Percentiles rank a stretch among this genome's conserved stretches.
Evolutionary conservation across 768 basidiomycete species (phyloP).

Genomic region (Crepidotus variabilis): DNA sequence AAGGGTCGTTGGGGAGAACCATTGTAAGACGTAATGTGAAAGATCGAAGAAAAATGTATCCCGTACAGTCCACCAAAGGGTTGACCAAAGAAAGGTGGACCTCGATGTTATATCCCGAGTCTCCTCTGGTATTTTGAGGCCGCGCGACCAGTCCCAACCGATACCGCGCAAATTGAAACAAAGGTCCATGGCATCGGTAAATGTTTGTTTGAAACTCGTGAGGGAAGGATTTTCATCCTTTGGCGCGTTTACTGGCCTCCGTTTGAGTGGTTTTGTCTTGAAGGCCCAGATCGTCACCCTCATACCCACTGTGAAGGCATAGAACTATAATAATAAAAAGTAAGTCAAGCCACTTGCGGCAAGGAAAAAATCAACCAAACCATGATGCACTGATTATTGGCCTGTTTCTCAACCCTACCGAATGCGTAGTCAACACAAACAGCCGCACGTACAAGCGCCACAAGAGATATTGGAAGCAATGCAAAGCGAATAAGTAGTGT

Average conservation of each 20-base stretch:
- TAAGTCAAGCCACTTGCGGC: not conserved
- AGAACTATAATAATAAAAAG: conserved; percentile 24
- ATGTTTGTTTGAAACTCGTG: conserved; percentile 13
- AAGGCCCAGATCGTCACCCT: conserved; percentile 38
- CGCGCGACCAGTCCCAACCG: conserved; percentile 59
- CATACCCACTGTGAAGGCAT: conserved; percentile 30
- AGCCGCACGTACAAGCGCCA: conserved; percentile 36
- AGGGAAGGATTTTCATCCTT: conserved; percentile 1
- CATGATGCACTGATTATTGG: conserved; percentile 41
- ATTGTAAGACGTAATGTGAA: conserved; percentile 44
- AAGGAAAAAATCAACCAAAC: conserved; percentile 26
- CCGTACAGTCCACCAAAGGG: conserved; percentile 26
- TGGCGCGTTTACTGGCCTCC: conserved; percentile 14
- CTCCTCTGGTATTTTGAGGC: conserved; percentile 37
- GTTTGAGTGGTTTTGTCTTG: conserved; percentile 27
- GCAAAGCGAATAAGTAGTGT: conserved; percentile 41
- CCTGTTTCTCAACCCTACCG: conserved; percentile 9
- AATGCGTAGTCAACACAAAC: conserved; percentile 41
- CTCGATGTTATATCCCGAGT: conserved; percentile 35
- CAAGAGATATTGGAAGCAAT: conserved; percentile 46
- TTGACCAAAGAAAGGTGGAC: conserved; percentile 31
- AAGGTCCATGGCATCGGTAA: conserved; percentile 47
- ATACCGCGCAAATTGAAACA: conserved; percentile 48
- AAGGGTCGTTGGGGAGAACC: conserved; percentile 39
- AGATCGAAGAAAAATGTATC: conserved; percentile 40